These are phyloP conservation scores for Laetiporus sulphureus DNA, from an alignment of 1,284 basidiomycete species.

Conservation along the genomic window DNA sequence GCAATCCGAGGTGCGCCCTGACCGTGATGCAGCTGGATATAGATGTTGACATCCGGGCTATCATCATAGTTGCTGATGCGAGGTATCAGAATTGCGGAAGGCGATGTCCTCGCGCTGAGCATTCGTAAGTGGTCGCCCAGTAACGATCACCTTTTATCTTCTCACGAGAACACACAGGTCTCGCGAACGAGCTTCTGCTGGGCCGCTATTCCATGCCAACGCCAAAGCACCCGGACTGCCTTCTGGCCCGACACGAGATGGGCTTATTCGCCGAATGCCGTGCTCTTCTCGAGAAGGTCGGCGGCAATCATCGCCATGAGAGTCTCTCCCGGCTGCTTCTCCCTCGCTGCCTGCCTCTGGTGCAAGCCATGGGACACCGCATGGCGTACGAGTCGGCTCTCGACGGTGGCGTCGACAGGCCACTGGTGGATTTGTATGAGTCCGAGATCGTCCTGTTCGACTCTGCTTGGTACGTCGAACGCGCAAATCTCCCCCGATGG, in stretches of 20 bases:
- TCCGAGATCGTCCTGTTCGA: conserved; percentile 17
- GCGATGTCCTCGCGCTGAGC: conserved; percentile 20
- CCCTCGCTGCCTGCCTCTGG: conserved; percentile 16
- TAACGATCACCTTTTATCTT: neutral
- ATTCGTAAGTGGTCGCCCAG: conserved; percentile 13
- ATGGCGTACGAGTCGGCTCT: conserved; percentile 25
- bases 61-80: conserved; percentile 14
- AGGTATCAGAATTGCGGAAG: conserved; percentile 21
- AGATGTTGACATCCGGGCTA: neutral
- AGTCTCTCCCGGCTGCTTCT: conserved; percentile 19
- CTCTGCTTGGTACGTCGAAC: conserved; percentile 21
- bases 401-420: conserved; percentile 10
- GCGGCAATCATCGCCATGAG: conserved; percentile 14
- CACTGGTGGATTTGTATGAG: conserved; percentile 19
- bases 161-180: conserved; percentile 11
- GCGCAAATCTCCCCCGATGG: conserved; percentile 8
- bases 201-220: conserved; percentile 15
- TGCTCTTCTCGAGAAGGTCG: conserved; percentile 4
- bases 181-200: conserved; percentile 19
- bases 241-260: conserved; percentile 17
- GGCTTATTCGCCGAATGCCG: conserved; percentile 12
- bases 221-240: conserved; percentile 11
- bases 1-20: conserved; percentile 1
- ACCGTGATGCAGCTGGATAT: neutral
- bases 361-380: conserved; percentile 24